phyloP scores from a whole-genome alignment of 2,329 filamentous ascomycete genomes.

The Alternaria sp. region DNA sequence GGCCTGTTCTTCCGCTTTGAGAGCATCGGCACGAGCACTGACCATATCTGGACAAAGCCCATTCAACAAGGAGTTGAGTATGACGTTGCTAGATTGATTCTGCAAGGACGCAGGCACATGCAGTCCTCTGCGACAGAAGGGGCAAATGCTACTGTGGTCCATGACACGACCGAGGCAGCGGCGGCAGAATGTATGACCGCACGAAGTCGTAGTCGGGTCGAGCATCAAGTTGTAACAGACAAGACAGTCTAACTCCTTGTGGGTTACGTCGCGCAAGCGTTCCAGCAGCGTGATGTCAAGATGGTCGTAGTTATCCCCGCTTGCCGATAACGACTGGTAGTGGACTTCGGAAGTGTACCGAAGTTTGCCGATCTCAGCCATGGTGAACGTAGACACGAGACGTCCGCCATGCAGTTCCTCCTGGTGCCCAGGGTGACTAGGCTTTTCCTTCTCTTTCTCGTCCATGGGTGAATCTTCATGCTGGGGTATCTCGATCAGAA shows the following conservation, averaged over 20 bases:
- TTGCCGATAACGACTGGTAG: constrained; percentile 52
- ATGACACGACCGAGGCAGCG: constrained; percentile 77
- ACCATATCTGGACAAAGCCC: constrained; percentile 72
- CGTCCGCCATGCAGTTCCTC: constrained; percentile 62
- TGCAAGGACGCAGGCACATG: constrained; percentile 58
- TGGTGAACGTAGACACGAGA: constrained; percentile 69
- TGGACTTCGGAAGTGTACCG: constrained; percentile 62
- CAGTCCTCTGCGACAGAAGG: constrained; percentile 75
- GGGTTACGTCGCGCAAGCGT: constrained; percentile 65
- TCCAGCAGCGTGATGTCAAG: constrained; percentile 61
- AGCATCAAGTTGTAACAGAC: constrained; percentile 83
- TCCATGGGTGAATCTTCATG: constrained; percentile 41
- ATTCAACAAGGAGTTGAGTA: constrained; percentile 68
- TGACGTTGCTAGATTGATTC: constrained; percentile 64
- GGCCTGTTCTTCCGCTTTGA: constrained; percentile 64
- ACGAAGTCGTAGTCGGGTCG: constrained; percentile 82
- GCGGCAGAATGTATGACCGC: constrained; percentile 89
- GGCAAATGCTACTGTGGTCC: constrained; percentile 79
- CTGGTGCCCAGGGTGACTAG: constrained; percentile 33
- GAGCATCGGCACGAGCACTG: constrained; percentile 61
- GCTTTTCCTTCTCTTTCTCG: constrained; percentile 46
- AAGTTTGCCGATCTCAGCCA: constrained; percentile 68
- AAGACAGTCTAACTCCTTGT: constrained; percentile 82
- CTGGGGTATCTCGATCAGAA: constrained; percentile 52
- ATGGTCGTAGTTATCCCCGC: constrained; percentile 46